Evolutionary conservation across 2,329 filamentous ascomycete genomes (phyloP).

Genomic region (Venturia pyrina): DNA sequence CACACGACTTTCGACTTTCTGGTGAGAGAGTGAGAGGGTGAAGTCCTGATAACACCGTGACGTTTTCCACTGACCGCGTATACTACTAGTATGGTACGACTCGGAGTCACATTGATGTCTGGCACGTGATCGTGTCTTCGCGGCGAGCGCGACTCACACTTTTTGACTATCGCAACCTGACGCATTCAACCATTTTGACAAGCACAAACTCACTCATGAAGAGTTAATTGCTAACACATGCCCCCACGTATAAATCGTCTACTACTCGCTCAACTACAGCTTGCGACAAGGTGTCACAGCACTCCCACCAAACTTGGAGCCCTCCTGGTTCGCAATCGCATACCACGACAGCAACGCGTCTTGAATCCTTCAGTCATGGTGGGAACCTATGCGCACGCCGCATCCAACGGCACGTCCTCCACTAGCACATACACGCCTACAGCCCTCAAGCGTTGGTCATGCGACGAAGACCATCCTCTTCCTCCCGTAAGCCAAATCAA

Average conservation of each 20-base stretch:
- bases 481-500: constrained; percentile 58
- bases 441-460: constrained; percentile 74
- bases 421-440: constrained; percentile 43
- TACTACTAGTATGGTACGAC: too few relatives aligned
- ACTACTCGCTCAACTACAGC: not conserved
- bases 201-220: not conserved
- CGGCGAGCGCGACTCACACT: not conserved
- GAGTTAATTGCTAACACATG: not conserved
- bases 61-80: too few relatives aligned
- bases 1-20: too few relatives aligned
- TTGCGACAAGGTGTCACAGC: not conserved
- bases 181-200: not conserved
- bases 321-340: not conserved
- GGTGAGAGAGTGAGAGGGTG: too few relatives aligned
- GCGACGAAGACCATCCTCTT: constrained; percentile 56
- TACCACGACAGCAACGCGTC: not conserved
- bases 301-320: not conserved
- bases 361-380: not conserved
- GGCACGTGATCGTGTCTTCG: too few relatives aligned
- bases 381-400: constrained; percentile 2
- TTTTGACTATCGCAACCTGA: not conserved
- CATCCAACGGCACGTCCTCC: not conserved
- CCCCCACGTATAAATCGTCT: not conserved
- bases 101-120: too few relatives aligned
- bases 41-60: too few relatives aligned